A percentile compares a stretch with the other conserved stretches of the same genome.
Evolutionary conservation across 164 flowering plant genomes (phyloP).

Genomic region (Berberis vulgaris): DNA sequence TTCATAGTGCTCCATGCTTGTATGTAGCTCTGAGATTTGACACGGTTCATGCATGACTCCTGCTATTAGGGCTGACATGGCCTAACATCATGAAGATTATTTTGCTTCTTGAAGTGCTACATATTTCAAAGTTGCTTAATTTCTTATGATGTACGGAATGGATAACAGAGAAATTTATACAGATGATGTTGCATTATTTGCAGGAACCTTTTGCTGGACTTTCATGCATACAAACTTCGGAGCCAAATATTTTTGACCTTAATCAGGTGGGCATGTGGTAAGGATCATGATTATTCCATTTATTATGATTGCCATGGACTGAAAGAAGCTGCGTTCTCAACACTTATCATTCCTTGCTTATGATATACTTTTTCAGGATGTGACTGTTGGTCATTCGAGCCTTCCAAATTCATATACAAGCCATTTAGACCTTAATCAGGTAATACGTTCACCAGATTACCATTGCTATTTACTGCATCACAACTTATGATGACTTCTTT

Average conservation of each 20-base stretch:
- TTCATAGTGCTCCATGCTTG: too few species aligned
- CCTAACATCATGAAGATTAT: too few species aligned
- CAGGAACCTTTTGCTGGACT: conserved; percentile 15
- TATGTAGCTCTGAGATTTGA: too few species aligned
- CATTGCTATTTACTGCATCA: background rate
- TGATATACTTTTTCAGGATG: conserved; percentile 4
- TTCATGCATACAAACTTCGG: conserved; percentile 11
- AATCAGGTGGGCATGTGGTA: conserved; percentile 17
- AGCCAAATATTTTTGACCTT: conserved; percentile 16
- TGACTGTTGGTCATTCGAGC: conserved; percentile 11
- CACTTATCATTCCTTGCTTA: background rate
- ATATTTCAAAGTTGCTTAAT: too few species aligned
- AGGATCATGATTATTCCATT: conserved; percentile 3
- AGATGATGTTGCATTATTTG: conserved; percentile 4
- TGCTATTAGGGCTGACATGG: too few species aligned
- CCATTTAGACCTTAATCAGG: conserved; percentile 16
- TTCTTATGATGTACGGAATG: background rate
- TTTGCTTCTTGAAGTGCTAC: too few species aligned
- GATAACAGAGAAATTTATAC: background rate
- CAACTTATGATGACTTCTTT: background rate
- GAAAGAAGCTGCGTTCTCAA: background rate
- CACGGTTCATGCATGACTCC: too few species aligned
- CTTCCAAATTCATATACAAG: conserved; percentile 11
- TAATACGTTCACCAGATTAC: background rate
- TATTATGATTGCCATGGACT: background rate